Evolutionary conservation across 2,329 filamentous ascomycete species (phyloP), one percentile per base, ranked within the genome.

Genomic region (Diaporthe sp.): DNA sequence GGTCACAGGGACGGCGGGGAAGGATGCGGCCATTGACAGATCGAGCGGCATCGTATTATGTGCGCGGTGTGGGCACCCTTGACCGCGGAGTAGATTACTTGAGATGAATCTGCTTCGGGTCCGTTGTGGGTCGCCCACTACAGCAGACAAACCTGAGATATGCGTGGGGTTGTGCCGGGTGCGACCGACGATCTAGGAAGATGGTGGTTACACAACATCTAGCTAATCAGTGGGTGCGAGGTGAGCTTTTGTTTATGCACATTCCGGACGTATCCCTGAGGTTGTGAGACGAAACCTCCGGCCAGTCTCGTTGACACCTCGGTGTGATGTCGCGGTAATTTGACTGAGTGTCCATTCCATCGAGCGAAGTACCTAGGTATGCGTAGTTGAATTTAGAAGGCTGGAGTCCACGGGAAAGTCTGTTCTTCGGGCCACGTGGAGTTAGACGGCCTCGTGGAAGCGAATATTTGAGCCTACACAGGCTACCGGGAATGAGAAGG

Each of bases 161-260:
- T 55, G 49, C 46, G 65, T 70, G 46, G 65, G 65, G 65, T 70
- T 68, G 13, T 70, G 49, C 49, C 31, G 34, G n/a, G 65, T 53
- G 34, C 13, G 49, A 25, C 31, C n/a, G 65, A 55, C 37, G 65
- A 55, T 70, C 34, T 55, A 37, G 49, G 49, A 55, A 4, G 49
- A 55, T 70, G 46, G 34, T 42, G 46, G 65, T 70, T 39, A 70
- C 65, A 70, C 65, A 70, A 7, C 65, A 28, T 39, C 65, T 42
- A 22, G 65, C 65, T 55, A 53, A 55, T 68, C 34, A 53, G 46
- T 15, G 44, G 22, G 65, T 53, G 34, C 46, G 25, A 51, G 65
- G 28, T 55, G 65, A 37, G 57, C 37, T 61, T 4, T 7, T 28
- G 31, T 55, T 70, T 42, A 70, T 70, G 65, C 65, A 25, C 34